Evolutionary conservation across 768 basidiomycete species (phyloP).

Genomic region (Boletus fagicola): DNA sequence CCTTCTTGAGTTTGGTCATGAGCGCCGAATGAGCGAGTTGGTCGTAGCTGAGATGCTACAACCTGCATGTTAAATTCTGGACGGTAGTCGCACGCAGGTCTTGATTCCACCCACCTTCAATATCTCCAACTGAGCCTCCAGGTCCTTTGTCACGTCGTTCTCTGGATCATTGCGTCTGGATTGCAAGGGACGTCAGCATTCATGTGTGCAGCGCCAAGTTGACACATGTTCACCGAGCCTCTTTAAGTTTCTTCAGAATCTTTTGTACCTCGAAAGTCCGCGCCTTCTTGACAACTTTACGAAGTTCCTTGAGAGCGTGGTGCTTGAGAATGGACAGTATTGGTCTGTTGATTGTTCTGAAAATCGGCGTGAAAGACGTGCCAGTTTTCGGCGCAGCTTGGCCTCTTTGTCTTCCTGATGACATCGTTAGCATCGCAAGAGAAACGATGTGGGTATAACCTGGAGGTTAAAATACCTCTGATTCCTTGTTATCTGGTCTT

Average conservation of each 20-base stretch:
- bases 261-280: conserved; percentile 79
- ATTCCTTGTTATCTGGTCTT: conserved; percentile 39
- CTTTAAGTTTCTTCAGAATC: conserved; percentile 78
- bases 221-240: conserved; percentile 48
- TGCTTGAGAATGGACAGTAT: conserved; percentile 47
- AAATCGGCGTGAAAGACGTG: conserved; percentile 32
- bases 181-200: conserved; percentile 1
- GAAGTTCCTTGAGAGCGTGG: conserved; percentile 68
- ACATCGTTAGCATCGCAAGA: conserved; percentile 2
- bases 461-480: conserved; percentile 14
- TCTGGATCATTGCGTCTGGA: conserved; percentile 38
- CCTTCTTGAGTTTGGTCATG: conserved; percentile 70
- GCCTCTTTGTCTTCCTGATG: conserved; percentile 40
- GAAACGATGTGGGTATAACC: background rate
- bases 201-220: background rate
- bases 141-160: conserved; percentile 41
- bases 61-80: background rate
- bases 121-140: conserved; percentile 58
- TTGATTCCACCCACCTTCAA: conserved; percentile 56
- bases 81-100: background rate
- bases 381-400: conserved; percentile 56
- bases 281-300: conserved; percentile 77
- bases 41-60: conserved; percentile 58
- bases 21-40: conserved; percentile 64
- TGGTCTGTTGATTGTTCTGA: conserved; percentile 10